Conservation (phyloP, 331 rosid genomes). For the Quercus phellos region DNA sequence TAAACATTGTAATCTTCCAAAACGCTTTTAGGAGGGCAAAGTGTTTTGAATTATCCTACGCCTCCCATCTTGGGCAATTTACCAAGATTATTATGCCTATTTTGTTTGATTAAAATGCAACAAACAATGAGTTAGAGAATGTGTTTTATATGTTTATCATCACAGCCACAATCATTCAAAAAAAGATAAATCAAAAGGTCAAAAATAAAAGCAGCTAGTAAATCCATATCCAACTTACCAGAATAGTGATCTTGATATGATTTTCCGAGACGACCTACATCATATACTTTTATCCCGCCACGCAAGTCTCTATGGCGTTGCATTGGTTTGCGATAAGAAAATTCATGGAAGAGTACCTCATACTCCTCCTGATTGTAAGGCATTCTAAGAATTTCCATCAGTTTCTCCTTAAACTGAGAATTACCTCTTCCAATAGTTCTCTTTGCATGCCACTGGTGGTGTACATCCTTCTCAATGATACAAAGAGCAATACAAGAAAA, state of each 20-base stretch:
- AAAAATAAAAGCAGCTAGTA: slow-evolving; percentile 1
- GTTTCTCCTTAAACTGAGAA: slow-evolving; percentile 46
- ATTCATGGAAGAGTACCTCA: not conserved
- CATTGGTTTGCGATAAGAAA: slow-evolving; percentile 7
- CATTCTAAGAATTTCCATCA: slow-evolving; percentile 44
- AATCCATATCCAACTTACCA: slow-evolving; percentile 40
- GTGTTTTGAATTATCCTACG: too few relatives aligned
- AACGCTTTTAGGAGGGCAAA: too few relatives aligned
- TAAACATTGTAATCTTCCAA: too few relatives aligned
- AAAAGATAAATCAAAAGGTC: not conserved
- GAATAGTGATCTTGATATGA: slow-evolving; percentile 47
- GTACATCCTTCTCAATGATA: not conserved
- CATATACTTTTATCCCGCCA: slow-evolving; percentile 21
- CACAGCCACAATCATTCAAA: not conserved
- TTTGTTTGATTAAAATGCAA: not conserved
- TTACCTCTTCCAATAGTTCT: not conserved
- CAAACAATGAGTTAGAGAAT: not conserved
- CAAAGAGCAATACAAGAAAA: not conserved
- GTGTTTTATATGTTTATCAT: not conserved
- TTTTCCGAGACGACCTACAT: slow-evolving; percentile 9
- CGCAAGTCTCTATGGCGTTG: slow-evolving; percentile 35
- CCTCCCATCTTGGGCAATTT: too few relatives aligned
- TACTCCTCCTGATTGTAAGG: slow-evolving; percentile 50
- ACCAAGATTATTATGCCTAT: too few relatives aligned
- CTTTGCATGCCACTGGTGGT: not conserved